Conservation (phyloP, 2,329 filamentous ascomycete genomes). For the Paecilomyces niveus region DNA sequence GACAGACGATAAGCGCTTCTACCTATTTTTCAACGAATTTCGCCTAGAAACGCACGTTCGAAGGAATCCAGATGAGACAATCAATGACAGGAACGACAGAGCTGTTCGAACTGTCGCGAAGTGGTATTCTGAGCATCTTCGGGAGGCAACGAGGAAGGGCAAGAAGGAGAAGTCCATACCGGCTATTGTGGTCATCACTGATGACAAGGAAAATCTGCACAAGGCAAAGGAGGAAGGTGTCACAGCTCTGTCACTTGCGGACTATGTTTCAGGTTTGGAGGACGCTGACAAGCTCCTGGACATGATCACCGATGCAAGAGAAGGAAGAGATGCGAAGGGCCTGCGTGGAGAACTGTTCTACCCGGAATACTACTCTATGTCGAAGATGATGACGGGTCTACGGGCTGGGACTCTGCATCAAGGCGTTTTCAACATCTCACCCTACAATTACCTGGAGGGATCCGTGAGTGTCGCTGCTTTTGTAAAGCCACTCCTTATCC, state of each 20-base stretch:
- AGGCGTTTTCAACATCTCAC: conserved; percentile 90
- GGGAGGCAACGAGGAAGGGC: conserved; percentile 49
- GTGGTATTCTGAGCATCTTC: conserved; percentile 85
- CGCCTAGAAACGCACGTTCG: conserved; percentile 81
- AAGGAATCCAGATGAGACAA: conserved; percentile 68
- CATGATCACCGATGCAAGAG: conserved; percentile 79
- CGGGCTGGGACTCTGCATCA: conserved; percentile 87
- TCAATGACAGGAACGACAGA: conserved; percentile 95
- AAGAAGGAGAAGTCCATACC: conserved; percentile 54
- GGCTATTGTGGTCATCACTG: conserved; percentile 84
- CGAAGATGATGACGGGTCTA: conserved; percentile 88
- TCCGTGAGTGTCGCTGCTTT: conserved; percentile 87
- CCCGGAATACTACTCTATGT: conserved; percentile 80
- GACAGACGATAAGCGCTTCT: conserved; percentile 94
- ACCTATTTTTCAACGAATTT: conserved; percentile 99
- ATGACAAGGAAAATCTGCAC: conserved; percentile 78
- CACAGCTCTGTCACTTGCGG: conserved; percentile 58
- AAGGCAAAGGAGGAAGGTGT: conserved; percentile 71
- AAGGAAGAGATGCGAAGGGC: conserved; percentile 57
- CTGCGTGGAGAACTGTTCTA: conserved; percentile 70
- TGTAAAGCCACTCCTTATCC: conserved; percentile 75
- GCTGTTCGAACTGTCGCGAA: conserved; percentile 77
- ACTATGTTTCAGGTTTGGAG: conserved; percentile 78
- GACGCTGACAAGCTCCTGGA: conserved; percentile 81
- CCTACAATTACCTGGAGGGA: conserved; percentile 96